A percentile compares a stretch with the other conserved stretches of the same genome.
phyloP scores from a whole-genome alignment of 2,329 filamentous ascomycete genomes.

The Talaromyces funiculosus region DNA sequence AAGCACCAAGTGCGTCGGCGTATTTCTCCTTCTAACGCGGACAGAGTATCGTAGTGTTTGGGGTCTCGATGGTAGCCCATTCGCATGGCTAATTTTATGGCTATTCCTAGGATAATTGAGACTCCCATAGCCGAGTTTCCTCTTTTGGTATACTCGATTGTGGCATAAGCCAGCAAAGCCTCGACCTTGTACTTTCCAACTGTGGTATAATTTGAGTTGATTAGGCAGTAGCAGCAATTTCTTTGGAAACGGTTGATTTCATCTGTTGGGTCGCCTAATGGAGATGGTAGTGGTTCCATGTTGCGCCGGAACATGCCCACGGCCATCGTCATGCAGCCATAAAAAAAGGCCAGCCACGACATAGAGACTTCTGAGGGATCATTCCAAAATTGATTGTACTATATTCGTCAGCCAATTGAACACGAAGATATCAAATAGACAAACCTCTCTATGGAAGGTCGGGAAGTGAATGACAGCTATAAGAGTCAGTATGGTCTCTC shows the following conservation, averaged over 20 bases:
- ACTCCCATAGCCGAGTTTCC: slow-evolving; percentile 45
- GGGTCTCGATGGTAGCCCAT: slow-evolving; percentile 57
- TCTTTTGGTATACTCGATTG: slow-evolving; percentile 27
- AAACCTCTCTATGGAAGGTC: slow-evolving; percentile 28
- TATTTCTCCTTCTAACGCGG: slow-evolving; percentile 52
- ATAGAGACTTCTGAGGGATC: slow-evolving; percentile 24
- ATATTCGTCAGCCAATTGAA: not conserved
- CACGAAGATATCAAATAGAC: slow-evolving; percentile 21
- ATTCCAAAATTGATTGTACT: slow-evolving; percentile 30
- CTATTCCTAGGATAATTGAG: slow-evolving; percentile 48
- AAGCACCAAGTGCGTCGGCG: slow-evolving; percentile 35
- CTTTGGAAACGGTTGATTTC: slow-evolving; percentile 46
- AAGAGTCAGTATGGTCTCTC: not conserved
- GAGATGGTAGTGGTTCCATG: slow-evolving; percentile 21
- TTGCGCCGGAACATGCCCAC: slow-evolving; percentile 23
- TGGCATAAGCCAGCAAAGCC: slow-evolving; percentile 26
- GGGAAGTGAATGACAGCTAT: slow-evolving; percentile 27
- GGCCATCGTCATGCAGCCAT: slow-evolving; percentile 24
- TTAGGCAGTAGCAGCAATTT: slow-evolving; percentile 31
- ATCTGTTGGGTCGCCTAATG: slow-evolving; percentile 15
- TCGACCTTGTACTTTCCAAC: slow-evolving; percentile 31
- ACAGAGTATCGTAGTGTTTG: slow-evolving; percentile 46
- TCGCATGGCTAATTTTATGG: slow-evolving; percentile 52
- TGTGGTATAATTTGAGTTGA: slow-evolving; percentile 29
- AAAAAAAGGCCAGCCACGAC: slow-evolving; percentile 29